Base-by-base conservation (phyloP, 2,329 filamentous ascomycete genomes). In the Pseudopithomyces chartarum region DNA sequence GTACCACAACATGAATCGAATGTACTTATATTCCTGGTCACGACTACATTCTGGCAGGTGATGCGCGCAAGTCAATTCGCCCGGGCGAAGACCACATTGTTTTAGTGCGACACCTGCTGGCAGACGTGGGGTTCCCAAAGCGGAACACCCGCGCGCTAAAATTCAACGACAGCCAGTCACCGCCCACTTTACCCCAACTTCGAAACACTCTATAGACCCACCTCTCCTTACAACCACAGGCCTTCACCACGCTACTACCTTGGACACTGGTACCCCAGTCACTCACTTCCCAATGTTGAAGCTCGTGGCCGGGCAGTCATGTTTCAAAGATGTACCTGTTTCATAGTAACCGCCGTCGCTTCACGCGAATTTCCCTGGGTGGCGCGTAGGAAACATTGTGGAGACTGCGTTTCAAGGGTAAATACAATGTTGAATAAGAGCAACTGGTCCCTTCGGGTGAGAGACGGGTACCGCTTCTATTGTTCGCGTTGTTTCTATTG, bases 81-180 rank as follows among this genome's bases (percentile, higher is more conserved):
- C 36, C 36, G 20, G 7, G 29, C 15, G 12, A 20, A 13, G 44
- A 26, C 34, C 11, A 29, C 2, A 32, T 19, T 26, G 44, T 23
- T 43, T 34, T 39, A 45, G 43, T n/a, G 36, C 22, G 46, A 19
- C 44, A 29, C 44, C 26, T 22, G 42, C 20, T 20, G 23, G 42
- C 38, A 44, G 51, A 44, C 48, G 39, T 34, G 52, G 43, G 39
- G 45, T 50, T 13, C 17, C 42, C 46, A 44, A 29, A 17, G 15
- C 20, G 23, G 45, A 19, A 43, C 29, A 50, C 26, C 22, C 54
- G 47, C 53, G 53, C 53, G 46, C 53, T 55, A 55, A 51, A 19
- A 23, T 22, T 19, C 15, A 29, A 40, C 22, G 36, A 20, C 11
- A 33, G n/a, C 48, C 48, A 51, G 22, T 51, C 48, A 51, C 33